phyloP scores from a whole-genome alignment of 345 rosid genomes.

The Passiflora organensis region DNA sequence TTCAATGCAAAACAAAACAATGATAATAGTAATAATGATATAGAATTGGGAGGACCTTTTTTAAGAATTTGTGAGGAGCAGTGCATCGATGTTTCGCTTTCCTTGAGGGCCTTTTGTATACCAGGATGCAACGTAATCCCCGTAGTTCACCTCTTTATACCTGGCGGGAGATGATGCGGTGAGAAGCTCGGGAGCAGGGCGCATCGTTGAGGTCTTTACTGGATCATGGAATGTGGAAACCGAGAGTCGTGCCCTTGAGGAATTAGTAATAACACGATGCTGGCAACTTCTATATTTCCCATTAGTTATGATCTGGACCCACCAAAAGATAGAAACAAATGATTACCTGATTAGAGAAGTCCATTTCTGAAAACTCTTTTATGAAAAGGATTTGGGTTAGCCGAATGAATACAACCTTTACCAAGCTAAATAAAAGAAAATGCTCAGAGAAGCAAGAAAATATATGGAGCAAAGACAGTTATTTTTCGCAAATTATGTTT shows the following conservation, averaged over 20 bases:
- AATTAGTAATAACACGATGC: constrained; percentile 73
- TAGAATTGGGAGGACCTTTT: no score
- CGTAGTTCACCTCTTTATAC: constrained; percentile 52
- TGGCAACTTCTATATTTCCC: constrained; percentile 64
- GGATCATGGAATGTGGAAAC: constrained; percentile 90
- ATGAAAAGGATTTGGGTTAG: background rate
- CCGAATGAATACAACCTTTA: background rate
- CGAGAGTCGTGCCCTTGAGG: constrained; percentile 53
- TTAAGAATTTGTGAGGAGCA: no score
- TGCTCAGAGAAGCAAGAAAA: background rate
- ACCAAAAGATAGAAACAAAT: background rate
- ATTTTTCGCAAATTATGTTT: background rate
- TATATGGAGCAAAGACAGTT: background rate
- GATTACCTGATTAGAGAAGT: no score
- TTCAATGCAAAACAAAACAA: no score
- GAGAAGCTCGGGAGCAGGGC: constrained; percentile 52
- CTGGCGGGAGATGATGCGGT: constrained; percentile 31
- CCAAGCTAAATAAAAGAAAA: background rate
- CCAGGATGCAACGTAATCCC: constrained; percentile 71
- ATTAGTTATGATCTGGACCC: constrained; percentile 67
- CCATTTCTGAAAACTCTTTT: no score
- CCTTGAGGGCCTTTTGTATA: constrained; percentile 77
- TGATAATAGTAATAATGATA: no score
- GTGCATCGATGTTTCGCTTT: constrained; percentile 69
- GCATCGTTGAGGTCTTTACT: constrained; percentile 47